Evolutionary conservation across 2,329 filamentous ascomycete genomes (phyloP).

Genomic region (Verticillium tricorpus): DNA sequence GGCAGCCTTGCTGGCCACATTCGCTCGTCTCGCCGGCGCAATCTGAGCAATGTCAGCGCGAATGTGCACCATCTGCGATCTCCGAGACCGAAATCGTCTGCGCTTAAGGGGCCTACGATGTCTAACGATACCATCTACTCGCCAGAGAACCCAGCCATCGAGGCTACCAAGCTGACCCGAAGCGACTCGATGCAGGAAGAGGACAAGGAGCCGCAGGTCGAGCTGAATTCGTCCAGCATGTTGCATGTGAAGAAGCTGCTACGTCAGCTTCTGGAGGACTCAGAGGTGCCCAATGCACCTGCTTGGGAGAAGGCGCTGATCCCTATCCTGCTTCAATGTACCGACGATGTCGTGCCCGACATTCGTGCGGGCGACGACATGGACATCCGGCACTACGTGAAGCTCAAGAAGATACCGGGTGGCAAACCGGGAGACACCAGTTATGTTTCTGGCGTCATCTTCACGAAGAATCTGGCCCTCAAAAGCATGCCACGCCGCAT

Average conservation of each 20-base stretch:
- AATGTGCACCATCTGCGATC: constrained; percentile 63
- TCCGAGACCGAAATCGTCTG: constrained; percentile 58
- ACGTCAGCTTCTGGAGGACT: constrained; percentile 76
- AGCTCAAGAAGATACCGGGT: constrained; percentile 92
- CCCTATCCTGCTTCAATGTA: constrained; percentile 84
- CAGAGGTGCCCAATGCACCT: constrained; percentile 63
- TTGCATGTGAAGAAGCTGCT: constrained; percentile 84
- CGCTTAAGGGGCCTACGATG: constrained; percentile 50
- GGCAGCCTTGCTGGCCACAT: constrained; percentile 54
- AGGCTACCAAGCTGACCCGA: constrained; percentile 54
- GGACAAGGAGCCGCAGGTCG: constrained; percentile 65
- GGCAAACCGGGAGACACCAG: constrained; percentile 85
- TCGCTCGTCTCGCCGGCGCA: constrained; percentile 67
- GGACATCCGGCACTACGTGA: constrained; percentile 96
- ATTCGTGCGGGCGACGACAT: constrained; percentile 89
- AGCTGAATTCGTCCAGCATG: constrained; percentile 82
- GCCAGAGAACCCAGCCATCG: constrained; percentile 39
- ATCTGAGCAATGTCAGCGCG: constrained; percentile 78
- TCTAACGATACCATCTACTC: constrained; percentile 48
- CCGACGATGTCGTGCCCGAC: constrained; percentile 91
- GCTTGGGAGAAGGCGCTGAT: constrained; percentile 89
- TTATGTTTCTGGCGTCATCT: constrained; percentile 96
- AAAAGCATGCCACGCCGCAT: constrained; percentile 95
- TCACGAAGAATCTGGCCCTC: constrained; percentile 92
- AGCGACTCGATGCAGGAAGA: constrained; percentile 79